Evolutionary conservation across 1,139 yeast genomes (phyloP).

Genomic region (Nakaseomyces kungkrabaensis): DNA sequence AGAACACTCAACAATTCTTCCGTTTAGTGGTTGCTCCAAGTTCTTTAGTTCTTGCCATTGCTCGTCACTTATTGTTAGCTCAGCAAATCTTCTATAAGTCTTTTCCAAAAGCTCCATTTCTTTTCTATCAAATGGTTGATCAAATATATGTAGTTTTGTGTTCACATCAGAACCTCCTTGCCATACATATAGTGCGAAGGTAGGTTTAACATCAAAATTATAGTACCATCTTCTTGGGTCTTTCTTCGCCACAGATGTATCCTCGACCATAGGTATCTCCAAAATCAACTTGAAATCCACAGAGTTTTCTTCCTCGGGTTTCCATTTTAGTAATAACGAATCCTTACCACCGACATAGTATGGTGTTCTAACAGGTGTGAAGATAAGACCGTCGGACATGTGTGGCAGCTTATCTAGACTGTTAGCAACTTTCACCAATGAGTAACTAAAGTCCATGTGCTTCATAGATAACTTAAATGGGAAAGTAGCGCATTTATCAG

Average conservation of each 20-base stretch:
- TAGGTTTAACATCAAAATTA: slow-evolving; percentile 78
- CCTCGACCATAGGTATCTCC: slow-evolving; percentile 56
- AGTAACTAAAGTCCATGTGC: slow-evolving; percentile 76
- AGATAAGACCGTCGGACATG: slow-evolving; percentile 87
- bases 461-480: slow-evolving; percentile 83
- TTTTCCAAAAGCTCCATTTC: slow-evolving; percentile 33
- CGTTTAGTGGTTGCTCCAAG: slow-evolving; percentile 72
- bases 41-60: slow-evolving; percentile 77
- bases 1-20: slow-evolving; percentile 83
- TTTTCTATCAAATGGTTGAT: slow-evolving; percentile 26
- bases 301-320: slow-evolving; percentile 91
- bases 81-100: slow-evolving; percentile 57
- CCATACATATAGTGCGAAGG: slow-evolving; percentile 62
- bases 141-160: slow-evolving; percentile 22
- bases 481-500: slow-evolving; percentile 64
- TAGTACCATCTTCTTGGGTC: slow-evolving; percentile 67
- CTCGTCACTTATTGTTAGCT: slow-evolving; percentile 49
- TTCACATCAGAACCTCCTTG: slow-evolving; percentile 45
- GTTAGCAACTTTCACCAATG: slow-evolving; percentile 65
- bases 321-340: slow-evolving; percentile 78
- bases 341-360: slow-evolving; percentile 80
- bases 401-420: slow-evolving; percentile 70
- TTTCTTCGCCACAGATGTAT: slow-evolving; percentile 57
- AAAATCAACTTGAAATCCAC: slow-evolving; percentile 74
- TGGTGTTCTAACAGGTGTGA: slow-evolving; percentile 84